phyloP scores from a whole-genome alignment of 768 basidiomycete genomes.

The Hericium coralloides region DNA sequence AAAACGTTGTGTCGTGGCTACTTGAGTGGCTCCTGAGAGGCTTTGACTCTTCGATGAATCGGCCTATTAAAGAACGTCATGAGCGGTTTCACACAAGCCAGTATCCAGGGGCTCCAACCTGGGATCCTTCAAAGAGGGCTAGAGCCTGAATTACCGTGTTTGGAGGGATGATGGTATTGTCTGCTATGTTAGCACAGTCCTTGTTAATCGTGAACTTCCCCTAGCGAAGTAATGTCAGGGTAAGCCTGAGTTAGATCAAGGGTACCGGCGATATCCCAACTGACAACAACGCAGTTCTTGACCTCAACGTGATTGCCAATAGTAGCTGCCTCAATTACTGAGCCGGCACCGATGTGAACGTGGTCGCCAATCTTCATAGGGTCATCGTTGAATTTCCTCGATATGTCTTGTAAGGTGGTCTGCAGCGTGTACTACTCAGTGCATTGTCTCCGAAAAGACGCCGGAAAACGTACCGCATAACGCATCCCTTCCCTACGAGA shows the following conservation, averaged over 20 bases:
- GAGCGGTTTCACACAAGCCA: neutral
- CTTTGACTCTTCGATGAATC: slow-evolving; percentile 75
- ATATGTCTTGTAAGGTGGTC: slow-evolving; percentile 86
- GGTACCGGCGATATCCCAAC: slow-evolving; percentile 22
- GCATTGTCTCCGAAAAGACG: neutral
- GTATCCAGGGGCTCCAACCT: slow-evolving; percentile 37
- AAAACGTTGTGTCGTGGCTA: slow-evolving; percentile 78
- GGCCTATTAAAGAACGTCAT: slow-evolving; percentile 38
- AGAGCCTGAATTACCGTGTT: slow-evolving; percentile 90
- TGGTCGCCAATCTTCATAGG: slow-evolving; percentile 96
- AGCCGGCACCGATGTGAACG: slow-evolving; percentile 86
- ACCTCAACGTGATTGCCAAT: slow-evolving; percentile 94
- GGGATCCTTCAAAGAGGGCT: slow-evolving; percentile 84
- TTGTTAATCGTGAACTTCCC: slow-evolving; percentile 97
- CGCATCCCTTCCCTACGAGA: slow-evolving; percentile 79
- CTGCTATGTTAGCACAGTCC: slow-evolving; percentile 85
- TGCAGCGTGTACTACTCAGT: slow-evolving; percentile 17
- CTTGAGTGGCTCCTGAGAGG: slow-evolving; percentile 87
- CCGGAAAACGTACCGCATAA: slow-evolving; percentile 58
- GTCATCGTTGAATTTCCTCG: slow-evolving; percentile 94
- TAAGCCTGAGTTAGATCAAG: neutral
- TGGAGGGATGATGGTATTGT: slow-evolving; percentile 83
- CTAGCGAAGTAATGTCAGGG: slow-evolving; percentile 28
- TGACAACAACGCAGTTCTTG: slow-evolving; percentile 88
- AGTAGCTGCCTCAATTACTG: slow-evolving; percentile 87